These are phyloP conservation scores for Vitis riparia DNA, from an alignment of 164 flowering plant genomes.

Conservation along the genomic window DNA sequence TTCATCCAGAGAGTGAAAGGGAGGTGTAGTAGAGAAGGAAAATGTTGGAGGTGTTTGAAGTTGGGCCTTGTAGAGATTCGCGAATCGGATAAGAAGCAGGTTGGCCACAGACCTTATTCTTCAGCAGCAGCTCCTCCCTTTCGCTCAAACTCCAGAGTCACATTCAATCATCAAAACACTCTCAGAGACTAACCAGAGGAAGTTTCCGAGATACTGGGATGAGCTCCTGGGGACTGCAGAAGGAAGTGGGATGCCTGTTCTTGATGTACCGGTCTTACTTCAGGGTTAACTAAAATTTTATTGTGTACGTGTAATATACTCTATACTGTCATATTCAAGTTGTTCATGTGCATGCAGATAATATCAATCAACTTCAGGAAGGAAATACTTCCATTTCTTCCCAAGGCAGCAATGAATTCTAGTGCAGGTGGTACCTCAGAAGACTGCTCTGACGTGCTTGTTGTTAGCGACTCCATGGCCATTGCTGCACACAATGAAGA, in stretches of 20 bases:
- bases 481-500: conserved; percentile 87
- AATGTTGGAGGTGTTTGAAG: conserved; percentile 60
- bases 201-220: conserved; percentile 70
- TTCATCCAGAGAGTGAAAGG: neutral
- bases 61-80: conserved; percentile 73
- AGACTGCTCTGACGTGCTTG: conserved; percentile 78
- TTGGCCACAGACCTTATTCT: conserved; percentile 61
- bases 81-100: conserved; percentile 56
- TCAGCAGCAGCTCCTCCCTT: conserved; percentile 69
- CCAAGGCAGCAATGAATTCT: conserved; percentile 20
- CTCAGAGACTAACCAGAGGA: conserved; percentile 37
- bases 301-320: neutral
- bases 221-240: conserved; percentile 74
- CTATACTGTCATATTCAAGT: neutral
- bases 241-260: conserved; percentile 69
- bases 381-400: conserved; percentile 73
- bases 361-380: conserved; percentile 77
- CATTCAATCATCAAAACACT: conserved; percentile 48
- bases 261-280: conserved; percentile 34
- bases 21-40: conserved; percentile 16
- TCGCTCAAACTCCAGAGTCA: conserved; percentile 38
- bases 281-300: neutral
- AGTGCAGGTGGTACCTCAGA: conserved; percentile 29
- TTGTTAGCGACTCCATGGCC: conserved; percentile 64
- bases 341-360: conserved; percentile 54